Evolutionary conservation across 2,329 filamentous ascomycete genomes (phyloP).

Genomic region (Ascomycota sp.): DNA sequence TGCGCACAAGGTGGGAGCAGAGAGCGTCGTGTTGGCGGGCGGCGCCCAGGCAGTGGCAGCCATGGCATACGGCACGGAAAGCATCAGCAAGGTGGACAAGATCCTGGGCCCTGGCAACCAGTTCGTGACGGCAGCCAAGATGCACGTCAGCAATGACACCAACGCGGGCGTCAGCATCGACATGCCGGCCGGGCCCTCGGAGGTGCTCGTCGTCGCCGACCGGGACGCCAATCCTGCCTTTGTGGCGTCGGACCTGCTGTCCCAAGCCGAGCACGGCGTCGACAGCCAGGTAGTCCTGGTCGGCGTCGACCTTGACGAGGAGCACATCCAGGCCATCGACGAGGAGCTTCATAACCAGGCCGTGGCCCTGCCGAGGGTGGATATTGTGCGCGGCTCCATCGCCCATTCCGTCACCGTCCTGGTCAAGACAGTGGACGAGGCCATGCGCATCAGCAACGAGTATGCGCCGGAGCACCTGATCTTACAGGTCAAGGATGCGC

Average conservation of each 20-base stretch:
- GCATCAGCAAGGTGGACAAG: constrained; percentile 91
- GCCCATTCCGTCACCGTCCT: constrained; percentile 75
- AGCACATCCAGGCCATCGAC: constrained; percentile 61
- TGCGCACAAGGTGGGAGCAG: constrained; percentile 86
- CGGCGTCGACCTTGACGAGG: constrained; percentile 54
- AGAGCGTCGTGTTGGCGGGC: constrained; percentile 85
- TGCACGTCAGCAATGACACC: constrained; percentile 93
- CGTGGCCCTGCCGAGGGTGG: constrained; percentile 64
- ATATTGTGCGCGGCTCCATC: constrained; percentile 79
- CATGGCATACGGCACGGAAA: constrained; percentile 92
- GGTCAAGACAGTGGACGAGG: constrained; percentile 46
- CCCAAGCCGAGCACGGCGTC: constrained; percentile 87
- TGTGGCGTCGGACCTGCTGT: constrained; percentile 82
- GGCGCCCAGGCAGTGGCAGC: constrained; percentile 90
- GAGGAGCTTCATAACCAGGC: constrained; percentile 79
- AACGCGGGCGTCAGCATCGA: constrained; percentile 89
- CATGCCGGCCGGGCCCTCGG: constrained; percentile 92
- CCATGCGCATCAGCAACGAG: constrained; percentile 65
- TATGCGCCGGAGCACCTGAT: constrained; percentile 96
- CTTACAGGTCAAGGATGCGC: constrained; percentile 61
- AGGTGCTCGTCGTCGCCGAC: constrained; percentile 91
- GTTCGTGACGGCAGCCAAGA: constrained; percentile 95
- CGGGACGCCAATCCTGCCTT: constrained; percentile 74
- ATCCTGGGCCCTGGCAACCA: constrained; percentile 94
- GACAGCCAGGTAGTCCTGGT: constrained; percentile 90